Base-by-base conservation (phyloP, 1,284 basidiomycete genomes). In the Puccinia hordei region DNA sequence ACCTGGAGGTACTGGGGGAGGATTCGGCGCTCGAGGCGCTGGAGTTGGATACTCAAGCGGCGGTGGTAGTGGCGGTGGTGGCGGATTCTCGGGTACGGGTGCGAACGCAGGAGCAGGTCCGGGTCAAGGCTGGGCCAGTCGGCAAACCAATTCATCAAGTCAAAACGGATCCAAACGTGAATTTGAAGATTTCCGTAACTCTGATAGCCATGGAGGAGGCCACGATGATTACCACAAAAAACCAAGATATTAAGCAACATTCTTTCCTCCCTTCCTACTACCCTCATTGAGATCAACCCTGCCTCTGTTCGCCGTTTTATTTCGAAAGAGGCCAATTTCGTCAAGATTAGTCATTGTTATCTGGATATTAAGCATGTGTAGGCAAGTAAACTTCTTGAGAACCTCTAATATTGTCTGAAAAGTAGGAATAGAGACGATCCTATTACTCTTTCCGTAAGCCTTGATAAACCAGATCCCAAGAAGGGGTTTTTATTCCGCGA, bases 101-200 rank as follows among this genome's bases (percentile, higher is more conserved):
- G 78, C 78, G 15, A 80, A 80, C 57, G 78, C 78, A 13, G 78
- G 78, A n/a, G 78, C 78, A 35, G 78, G 78, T 22, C 78, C 78
- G 3, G 78, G 78, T 27, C 78, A 80, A 73, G 78, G 78, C 33
- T 80, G 78, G 78, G 78, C 71, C 17, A 66, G 59, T 55, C 69
- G 78, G 10, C 78, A 80, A 65, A 66, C 24, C 68, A 79, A 61
- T 24, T 55, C 75, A 59, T 59, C 55, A 22, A 71, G 76, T 49
- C 61, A 53, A 30, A 55, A 65, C 49, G 76, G 65, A 38, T 41
- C 57, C 44, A 80, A 80, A 55, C 38, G 78, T 55, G 78, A 80
- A 66, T 80, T 73, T 38, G 78, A 80, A 38, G 78, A 80, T 57
- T 80, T 73, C 73, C 78, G 78, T 17, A 59, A 51, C 35, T 65